Evolutionary conservation across 2,329 filamentous ascomycete species (phyloP), one percentile per base, ranked within the genome.

Genomic region (Neopestalotiopsis clavispora): DNA sequence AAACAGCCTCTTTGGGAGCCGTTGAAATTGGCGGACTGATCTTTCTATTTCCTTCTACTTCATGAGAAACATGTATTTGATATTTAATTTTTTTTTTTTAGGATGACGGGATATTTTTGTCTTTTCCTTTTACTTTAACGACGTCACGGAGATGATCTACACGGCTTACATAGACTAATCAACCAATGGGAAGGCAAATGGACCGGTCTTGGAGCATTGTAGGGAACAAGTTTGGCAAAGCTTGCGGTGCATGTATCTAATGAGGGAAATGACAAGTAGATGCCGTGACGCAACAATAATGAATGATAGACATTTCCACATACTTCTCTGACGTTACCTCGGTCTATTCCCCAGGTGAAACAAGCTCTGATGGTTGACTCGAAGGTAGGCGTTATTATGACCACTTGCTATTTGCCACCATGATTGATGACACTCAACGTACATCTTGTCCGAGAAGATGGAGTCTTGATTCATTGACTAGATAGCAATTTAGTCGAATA

Each of bases 1-100:
- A 2, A 77, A 78, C 67, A 79, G 77, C 63, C 62, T 77, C 10
- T 77, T 77, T 20, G 70, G 70, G 74, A 77, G 56, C 70, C 71
- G 66, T 30, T 67, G 56, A 67, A 30, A 40, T 66, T 13, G 28
- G 42, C 30, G 20, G 56, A 28, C 13, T 59, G 13, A 49, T 34
- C 9, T n/a, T 67, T 10, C 28, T 32, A 30, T n/a, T 34, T 66
- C 52, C n/a, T 62, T 7, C 40, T 40, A 23, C 30, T 57, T 66
- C 13, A 57, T 65, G 62, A 52, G 62, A 23, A 62, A 45, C n/a
- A 64, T 52, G 38, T 52, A 49, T 20, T 61, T 61, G 13, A 4
- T 61, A 9, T 38, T 61, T 34, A n/a, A 13, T 45, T 45, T 45
- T 52, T 20, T 23, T 52, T 13, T n/a, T n/a, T n/a, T n/a, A n/a